These are phyloP conservation scores for Dendrocalamus sinicus DNA, from an alignment of 176 grass and related monocot species.

Conservation along the genomic window DNA sequence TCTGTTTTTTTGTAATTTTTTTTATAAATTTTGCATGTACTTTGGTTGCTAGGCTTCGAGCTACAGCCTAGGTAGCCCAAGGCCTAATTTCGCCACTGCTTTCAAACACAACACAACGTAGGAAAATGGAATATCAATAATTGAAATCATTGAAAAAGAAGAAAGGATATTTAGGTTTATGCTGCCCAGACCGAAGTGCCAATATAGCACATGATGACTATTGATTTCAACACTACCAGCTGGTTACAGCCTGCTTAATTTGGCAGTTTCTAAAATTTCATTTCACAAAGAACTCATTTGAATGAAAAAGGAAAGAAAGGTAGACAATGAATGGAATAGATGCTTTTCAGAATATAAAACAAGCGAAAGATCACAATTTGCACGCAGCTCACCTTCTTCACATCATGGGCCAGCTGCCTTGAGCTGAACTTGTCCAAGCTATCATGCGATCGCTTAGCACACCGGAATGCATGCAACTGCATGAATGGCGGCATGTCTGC, in stretches of 20 bases:
- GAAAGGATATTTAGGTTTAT: background rate
- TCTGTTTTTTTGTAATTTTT: too few species aligned
- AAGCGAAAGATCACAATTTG: slow-evolving; percentile 27
- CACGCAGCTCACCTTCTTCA: slow-evolving; percentile 65
- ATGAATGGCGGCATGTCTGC: slow-evolving; percentile 83
- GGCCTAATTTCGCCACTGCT: too few species aligned
- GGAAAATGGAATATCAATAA: slow-evolving; percentile 15
- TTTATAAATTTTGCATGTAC: too few species aligned
- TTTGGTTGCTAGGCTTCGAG: too few species aligned
- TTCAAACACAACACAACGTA: background rate
- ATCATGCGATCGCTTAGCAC: slow-evolving; percentile 64
- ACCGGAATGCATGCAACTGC: slow-evolving; percentile 78
- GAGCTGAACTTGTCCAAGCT: slow-evolving; percentile 78
- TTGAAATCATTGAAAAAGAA: background rate
- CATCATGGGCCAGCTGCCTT: slow-evolving; percentile 80
- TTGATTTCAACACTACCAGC: background rate
- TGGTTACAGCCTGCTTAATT: background rate
- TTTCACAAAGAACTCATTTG: background rate
- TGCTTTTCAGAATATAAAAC: slow-evolving; percentile 8
- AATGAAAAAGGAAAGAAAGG: slow-evolving; percentile 5
- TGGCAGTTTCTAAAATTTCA: background rate
- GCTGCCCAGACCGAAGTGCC: background rate
- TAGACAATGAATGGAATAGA: background rate
- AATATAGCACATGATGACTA: background rate
- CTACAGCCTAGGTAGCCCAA: too few species aligned